Base-by-base conservation (phyloP, 495 filamentous ascomycete species). In the Penicillium manginii region DNA sequence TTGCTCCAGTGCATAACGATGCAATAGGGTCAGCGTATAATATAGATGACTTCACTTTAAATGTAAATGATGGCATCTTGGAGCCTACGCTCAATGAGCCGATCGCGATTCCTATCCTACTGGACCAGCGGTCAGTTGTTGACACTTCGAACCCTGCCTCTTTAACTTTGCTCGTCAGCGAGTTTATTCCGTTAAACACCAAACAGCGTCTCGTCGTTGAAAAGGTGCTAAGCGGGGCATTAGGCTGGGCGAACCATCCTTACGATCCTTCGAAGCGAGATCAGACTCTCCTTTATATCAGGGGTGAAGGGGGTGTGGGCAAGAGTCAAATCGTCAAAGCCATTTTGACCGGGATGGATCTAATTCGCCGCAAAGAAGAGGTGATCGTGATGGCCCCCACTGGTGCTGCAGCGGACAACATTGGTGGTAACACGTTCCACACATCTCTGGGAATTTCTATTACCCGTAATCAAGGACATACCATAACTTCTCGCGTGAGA, bases 271-370 rank as follows among this genome's bases (percentile, higher is more conserved):
- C 46, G 1, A 4, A 23, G 40, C 55, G 46, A 19, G 2, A 37
- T 12, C 55, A 57, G 46, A 57, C 32, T 1, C 55, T 57, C 8
- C 55, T 57, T 31, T 57, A 35, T 26, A 33, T 57, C 21, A 32
- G 26, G 42, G 46, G 55, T n/a, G 39, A 57, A 31, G 45, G 46
- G 2, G 46, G 55, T 11, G 32, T 35, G 15, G 55, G 55, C 8
- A 57, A 57, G 43, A 57, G 45, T 23, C 55, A 57, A 22, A 35
- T 57, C 12, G 45, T 57, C 46, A 51, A 57, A 52, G 46, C 14
- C 14, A 57, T 57, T 23, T 1, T 57, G 6, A 21, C 55, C 39
- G 55, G 32, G 10, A 58, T 58, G 35, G 56, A 57, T 42, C 54
- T 57, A 0, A 15, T 10, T 57, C 43, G 29, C 21, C 37, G 48